Evolutionary conservation across 2,329 filamentous ascomycete genomes (phyloP).

Genomic region (Pseudogymnoascus sp.): DNA sequence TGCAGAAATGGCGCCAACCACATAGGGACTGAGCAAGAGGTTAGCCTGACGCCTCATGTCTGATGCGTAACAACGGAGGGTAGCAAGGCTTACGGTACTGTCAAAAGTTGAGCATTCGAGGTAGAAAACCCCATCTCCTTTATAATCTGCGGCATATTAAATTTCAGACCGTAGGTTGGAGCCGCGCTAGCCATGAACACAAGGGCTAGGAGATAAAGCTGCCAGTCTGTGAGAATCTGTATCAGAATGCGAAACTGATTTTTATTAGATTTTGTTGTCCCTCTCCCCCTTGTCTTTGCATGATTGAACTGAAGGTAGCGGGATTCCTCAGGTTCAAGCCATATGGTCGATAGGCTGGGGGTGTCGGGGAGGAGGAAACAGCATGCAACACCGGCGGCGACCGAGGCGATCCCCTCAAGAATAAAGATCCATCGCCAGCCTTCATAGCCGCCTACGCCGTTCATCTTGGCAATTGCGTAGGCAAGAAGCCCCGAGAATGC

Average conservation of each 20-base stretch:
- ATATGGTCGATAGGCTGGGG: constrained; percentile 9
- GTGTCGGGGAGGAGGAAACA: too few relatives aligned
- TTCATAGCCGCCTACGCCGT: constrained; percentile 33
- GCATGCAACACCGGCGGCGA: neutral
- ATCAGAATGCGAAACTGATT: too few relatives aligned
- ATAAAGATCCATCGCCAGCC: constrained; percentile 28
- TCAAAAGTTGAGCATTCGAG: constrained; percentile 1
- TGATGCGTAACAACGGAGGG: neutral
- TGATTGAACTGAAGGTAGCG: neutral
- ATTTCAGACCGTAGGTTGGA: constrained; percentile 19
- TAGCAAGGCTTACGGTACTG: constrained; percentile 10
- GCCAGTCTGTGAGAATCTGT: constrained; percentile 21
- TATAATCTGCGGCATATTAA: constrained; percentile 33
- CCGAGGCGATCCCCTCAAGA: constrained; percentile 27
- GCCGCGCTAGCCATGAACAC: constrained; percentile 16
- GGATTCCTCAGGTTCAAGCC: constrained; percentile 1
- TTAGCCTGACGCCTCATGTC: constrained; percentile 32
- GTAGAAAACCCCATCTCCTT: constrained; percentile 41
- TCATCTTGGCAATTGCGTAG: constrained; percentile 36
- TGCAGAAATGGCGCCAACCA: constrained; percentile 52
- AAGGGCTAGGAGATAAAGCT: constrained; percentile 29
- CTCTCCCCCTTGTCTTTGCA: constrained; percentile 12
- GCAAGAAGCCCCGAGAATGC: constrained; percentile 39
- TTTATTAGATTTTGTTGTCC: constrained; percentile 20
- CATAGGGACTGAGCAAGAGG: constrained; percentile 42